These are phyloP conservation scores for Debaryomyces robertsiae DNA, from an alignment of 1,139 yeast species.

Conservation along the genomic window DNA sequence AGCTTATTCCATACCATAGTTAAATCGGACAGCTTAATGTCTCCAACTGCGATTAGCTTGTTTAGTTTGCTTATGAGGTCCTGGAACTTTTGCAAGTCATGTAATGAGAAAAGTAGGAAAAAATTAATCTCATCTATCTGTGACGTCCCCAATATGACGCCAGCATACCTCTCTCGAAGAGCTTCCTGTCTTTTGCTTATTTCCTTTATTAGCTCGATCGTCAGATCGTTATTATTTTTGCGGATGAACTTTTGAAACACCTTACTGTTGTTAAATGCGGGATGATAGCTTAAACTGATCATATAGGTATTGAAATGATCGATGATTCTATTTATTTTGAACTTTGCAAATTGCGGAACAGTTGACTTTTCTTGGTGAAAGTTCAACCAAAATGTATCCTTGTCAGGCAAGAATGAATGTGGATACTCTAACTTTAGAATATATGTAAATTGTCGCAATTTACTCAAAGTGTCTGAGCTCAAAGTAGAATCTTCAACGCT, in stretches of 20 bases:
- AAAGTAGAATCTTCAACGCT: slow-evolving; percentile 21
- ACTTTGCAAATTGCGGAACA: slow-evolving; percentile 37
- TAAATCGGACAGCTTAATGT: slow-evolving; percentile 48
- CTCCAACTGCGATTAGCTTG: slow-evolving; percentile 46
- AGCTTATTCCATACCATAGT: slow-evolving; percentile 25
- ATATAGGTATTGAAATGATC: slow-evolving; percentile 52
- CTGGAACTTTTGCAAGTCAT: slow-evolving; percentile 46
- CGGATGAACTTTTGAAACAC: slow-evolving; percentile 47
- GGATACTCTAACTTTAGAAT: slow-evolving; percentile 38
- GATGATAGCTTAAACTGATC: slow-evolving; percentile 36
- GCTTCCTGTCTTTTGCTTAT: slow-evolving; percentile 22
- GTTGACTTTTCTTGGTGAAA: slow-evolving; percentile 31
- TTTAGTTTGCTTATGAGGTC: slow-evolving; percentile 37
- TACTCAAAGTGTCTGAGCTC: slow-evolving; percentile 35
- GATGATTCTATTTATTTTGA: slow-evolving; percentile 49
- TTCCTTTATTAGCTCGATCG: slow-evolving; percentile 35
- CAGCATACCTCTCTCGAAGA: slow-evolving; percentile 22
- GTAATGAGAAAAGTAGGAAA: slow-evolving; percentile 55
- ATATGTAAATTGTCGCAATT: slow-evolving; percentile 39
- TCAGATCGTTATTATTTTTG: slow-evolving; percentile 27
- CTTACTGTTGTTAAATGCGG: slow-evolving; percentile 25
- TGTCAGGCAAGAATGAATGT: slow-evolving; percentile 41
- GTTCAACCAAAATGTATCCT: slow-evolving; percentile 41
- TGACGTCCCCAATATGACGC: slow-evolving; percentile 26
- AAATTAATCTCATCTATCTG: slow-evolving; percentile 53